phyloP scores from a whole-genome alignment of 495 filamentous ascomycete species.

The Thermothielavioides terrestris region DNA sequence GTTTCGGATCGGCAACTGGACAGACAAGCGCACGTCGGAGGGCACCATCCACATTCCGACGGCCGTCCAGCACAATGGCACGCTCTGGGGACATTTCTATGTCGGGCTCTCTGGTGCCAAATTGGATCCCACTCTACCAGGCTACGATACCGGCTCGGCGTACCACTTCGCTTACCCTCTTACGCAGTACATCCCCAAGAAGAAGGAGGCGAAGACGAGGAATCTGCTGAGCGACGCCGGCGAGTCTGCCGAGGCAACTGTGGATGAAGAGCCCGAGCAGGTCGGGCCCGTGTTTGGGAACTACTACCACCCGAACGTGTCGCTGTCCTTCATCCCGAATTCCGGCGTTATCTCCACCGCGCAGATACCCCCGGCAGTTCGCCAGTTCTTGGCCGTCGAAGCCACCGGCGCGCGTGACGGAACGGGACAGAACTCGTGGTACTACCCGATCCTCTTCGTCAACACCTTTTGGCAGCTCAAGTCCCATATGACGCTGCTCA shows the following conservation, averaged over 20 bases:
- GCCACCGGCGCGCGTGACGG: slow-evolving; percentile 62
- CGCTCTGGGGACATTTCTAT: slow-evolving; percentile 89
- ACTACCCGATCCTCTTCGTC: slow-evolving; percentile 80
- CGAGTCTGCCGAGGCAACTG: slow-evolving; percentile 38
- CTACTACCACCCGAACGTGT: slow-evolving; percentile 95
- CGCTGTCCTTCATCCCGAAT: slow-evolving; percentile 78
- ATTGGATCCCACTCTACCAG: slow-evolving; percentile 62
- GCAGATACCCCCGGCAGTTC: slow-evolving; percentile 62
- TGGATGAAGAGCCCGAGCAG: slow-evolving; percentile 37
- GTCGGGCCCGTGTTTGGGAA: slow-evolving; percentile 61
- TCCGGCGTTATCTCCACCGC: slow-evolving; percentile 56
- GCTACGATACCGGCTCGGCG: slow-evolving; percentile 64
- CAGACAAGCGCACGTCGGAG: slow-evolving; percentile 67
- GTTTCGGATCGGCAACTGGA: slow-evolving; percentile 73
- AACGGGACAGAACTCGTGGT: slow-evolving; percentile 87
- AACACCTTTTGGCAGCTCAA: slow-evolving; percentile 97
- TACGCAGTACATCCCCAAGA: slow-evolving; percentile 84
- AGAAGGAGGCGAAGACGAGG: slow-evolving; percentile 84
- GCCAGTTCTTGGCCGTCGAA: slow-evolving; percentile 72
- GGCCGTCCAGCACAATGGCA: slow-evolving; percentile 82
- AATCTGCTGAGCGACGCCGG: slow-evolving; percentile 61
- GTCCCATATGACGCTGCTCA: slow-evolving; percentile 83
- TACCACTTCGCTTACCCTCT: slow-evolving; percentile 78
- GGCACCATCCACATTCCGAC: slow-evolving; percentile 70
- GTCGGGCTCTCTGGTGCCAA: slow-evolving; percentile 63